phyloP scores from a whole-genome alignment of 2,329 filamentous ascomycete species.

The Teratosphaeria gauchensis region DNA sequence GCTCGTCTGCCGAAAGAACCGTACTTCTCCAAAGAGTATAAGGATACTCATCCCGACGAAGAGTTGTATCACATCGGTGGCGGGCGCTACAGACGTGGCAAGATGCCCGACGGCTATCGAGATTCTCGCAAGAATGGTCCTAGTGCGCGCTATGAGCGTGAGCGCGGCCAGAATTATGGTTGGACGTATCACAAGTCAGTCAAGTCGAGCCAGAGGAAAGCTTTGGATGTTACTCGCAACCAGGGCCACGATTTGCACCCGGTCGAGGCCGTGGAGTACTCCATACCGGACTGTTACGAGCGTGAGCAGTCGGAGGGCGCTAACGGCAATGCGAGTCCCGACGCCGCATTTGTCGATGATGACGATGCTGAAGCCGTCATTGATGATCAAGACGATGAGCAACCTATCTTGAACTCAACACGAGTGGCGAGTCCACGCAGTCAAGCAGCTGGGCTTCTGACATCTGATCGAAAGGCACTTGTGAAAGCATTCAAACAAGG shows the following conservation, averaged over 20 bases:
- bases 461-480: not conserved
- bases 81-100: slow-evolving; percentile 2
- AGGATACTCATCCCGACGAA: slow-evolving; percentile 4
- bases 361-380: not conserved
- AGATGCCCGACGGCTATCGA: not conserved
- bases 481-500: not conserved
- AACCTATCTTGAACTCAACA: not conserved
- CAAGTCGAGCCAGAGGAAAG: not conserved
- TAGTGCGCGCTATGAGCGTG: not conserved
- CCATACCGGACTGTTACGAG: not conserved
- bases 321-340: not conserved
- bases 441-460: not conserved
- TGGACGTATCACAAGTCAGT: not conserved
- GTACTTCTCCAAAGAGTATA: slow-evolving; percentile 3
- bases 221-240: not conserved
- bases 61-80: slow-evolving; percentile 6
- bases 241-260: not conserved
- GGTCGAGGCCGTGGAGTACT: not conserved
- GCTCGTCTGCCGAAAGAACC: not conserved
- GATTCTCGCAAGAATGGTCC: not conserved
- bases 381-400: not conserved
- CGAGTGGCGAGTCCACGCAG: not conserved
- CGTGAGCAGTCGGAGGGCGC: not conserved
- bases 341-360: not conserved
- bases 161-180: not conserved